Percentiles rank a stretch among this genome's conserved stretches.
phyloP scores from a whole-genome alignment of 768 basidiomycete species.

The Rhodotorula taiwanensis region DNA sequence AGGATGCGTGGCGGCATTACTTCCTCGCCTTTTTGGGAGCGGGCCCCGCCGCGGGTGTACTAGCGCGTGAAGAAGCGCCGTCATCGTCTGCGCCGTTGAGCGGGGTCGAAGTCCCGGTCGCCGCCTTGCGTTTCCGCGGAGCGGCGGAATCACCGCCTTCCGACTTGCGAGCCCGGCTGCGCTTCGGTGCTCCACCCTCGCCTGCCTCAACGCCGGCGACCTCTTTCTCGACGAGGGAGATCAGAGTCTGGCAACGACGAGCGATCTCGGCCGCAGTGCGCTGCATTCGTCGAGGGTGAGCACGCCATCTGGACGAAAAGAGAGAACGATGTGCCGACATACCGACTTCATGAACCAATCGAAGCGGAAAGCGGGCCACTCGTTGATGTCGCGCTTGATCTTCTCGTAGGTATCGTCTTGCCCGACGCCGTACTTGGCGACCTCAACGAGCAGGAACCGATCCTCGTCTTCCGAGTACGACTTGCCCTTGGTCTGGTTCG shows the following conservation, averaged over 20 bases:
- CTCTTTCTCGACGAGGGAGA: conserved; percentile 90
- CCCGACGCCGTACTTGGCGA: conserved; percentile 84
- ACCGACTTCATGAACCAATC: conserved; percentile 70
- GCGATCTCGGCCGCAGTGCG: conserved; percentile 81
- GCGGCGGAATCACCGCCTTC: neutral
- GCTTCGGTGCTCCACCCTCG: neutral
- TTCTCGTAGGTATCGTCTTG: conserved; percentile 79
- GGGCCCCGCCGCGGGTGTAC: conserved; percentile 16
- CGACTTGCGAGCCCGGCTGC: conserved; percentile 16
- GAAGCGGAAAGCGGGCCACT: conserved; percentile 94
- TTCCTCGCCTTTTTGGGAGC: conserved; percentile 28
- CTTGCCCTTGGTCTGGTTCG: conserved; percentile 76
- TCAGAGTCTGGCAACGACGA: conserved; percentile 74
- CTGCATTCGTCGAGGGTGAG: conserved; percentile 52
- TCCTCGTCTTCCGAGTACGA: conserved; percentile 96
- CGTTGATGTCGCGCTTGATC: conserved; percentile 91
- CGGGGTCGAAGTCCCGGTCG: neutral
- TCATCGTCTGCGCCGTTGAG: neutral
- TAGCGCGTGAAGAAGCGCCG: conserved; percentile 12
- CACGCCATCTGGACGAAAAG: conserved; percentile 47
- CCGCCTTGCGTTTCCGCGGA: conserved; percentile 6
- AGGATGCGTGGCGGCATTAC: neutral
- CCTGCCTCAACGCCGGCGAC: conserved; percentile 59
- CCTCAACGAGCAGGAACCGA: conserved; percentile 80
- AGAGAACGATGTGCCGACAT: neutral